phyloP scores from a whole-genome alignment of 371 early-diverging fungal genomes.

The Apophysomyces trapeziformis region DNA sequence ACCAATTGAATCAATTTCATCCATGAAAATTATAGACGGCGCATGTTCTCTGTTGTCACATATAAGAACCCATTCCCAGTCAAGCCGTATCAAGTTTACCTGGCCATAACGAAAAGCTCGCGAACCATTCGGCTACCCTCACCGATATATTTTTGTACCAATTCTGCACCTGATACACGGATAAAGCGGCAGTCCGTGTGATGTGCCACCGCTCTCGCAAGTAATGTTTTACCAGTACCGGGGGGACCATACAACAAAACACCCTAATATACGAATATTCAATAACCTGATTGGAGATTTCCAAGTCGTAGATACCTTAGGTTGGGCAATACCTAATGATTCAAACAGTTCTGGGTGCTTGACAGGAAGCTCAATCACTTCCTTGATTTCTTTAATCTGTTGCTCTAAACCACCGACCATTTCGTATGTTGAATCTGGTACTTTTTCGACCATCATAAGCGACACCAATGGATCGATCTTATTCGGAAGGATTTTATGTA shows the following conservation, averaged over 20 bases:
- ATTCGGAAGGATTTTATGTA: slow-evolving; percentile 99
- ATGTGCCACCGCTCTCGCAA: slow-evolving; percentile 99
- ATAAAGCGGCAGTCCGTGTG: slow-evolving; percentile 99
- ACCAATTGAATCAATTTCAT: slow-evolving; percentile 99
- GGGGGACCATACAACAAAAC: slow-evolving; percentile 99
- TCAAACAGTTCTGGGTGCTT: slow-evolving; percentile 75
- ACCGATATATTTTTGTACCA: slow-evolving; percentile 98
- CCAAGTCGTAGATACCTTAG: slow-evolving; percentile 27
- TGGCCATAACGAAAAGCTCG: slow-evolving; percentile 99
- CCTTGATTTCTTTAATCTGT: slow-evolving; percentile 99
- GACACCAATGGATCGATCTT: slow-evolving; percentile 99
- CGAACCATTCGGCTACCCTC: slow-evolving; percentile 99
- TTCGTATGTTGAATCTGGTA: slow-evolving; percentile 99
- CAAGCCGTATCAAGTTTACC: slow-evolving; percentile 36
- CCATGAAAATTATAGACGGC: slow-evolving; percentile 99
- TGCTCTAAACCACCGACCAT: slow-evolving; percentile 99
- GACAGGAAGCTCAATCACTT: slow-evolving; percentile 99
- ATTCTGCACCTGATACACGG: slow-evolving; percentile 99
- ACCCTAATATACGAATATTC: slow-evolving; percentile 98
- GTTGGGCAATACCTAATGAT: slow-evolving; percentile 50
- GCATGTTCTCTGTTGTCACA: slow-evolving; percentile 78
- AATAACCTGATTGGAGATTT: slow-evolving; percentile 70
- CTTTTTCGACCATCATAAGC: slow-evolving; percentile 99
- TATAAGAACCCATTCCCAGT: slow-evolving; percentile 6
- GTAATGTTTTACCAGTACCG: slow-evolving; percentile 99